These are phyloP conservation scores for Loxodes magnus DNA, from an alignment of 73 alveolate genomes.

Conservation along the genomic window DNA sequence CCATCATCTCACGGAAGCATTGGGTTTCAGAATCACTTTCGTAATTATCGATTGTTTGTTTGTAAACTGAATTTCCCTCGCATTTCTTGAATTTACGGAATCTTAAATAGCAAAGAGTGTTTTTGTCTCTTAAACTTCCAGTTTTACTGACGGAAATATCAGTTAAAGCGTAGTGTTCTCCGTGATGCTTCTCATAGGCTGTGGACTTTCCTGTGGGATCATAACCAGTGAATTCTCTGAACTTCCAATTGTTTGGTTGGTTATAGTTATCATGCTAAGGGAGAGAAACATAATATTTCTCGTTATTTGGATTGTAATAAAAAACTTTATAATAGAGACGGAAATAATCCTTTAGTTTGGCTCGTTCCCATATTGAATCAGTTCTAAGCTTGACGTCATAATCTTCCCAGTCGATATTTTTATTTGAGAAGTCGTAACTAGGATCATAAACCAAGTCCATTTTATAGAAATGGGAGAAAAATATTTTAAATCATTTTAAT, in stretches of 20 bases:
- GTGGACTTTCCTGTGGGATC: conserved; percentile 6
- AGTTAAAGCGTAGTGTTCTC: background rate
- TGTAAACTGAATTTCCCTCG: background rate
- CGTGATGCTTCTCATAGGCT: background rate
- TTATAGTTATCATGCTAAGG: conserved; percentile 5
- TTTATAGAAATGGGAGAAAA: too few relatives aligned
- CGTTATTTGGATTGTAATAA: conserved; percentile 23
- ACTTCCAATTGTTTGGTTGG: conserved; percentile 8
- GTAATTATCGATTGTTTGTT: background rate
- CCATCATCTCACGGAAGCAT: conserved; percentile 11
- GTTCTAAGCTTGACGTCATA: conserved; percentile 53
- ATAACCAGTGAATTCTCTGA: conserved; percentile 2
- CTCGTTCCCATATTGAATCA: conserved; percentile 62
- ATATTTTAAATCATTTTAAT: too few relatives aligned
- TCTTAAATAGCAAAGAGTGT: background rate
- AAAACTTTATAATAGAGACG: conserved; percentile 36
- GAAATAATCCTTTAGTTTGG: conserved; percentile 44
- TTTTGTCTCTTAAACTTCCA: conserved; percentile 9
- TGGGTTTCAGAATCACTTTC: background rate
- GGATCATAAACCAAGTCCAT: too few relatives aligned
- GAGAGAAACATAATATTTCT: conserved; percentile 14
- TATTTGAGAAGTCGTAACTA: conserved; percentile 48
- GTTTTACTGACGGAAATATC: background rate
- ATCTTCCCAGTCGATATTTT: conserved; percentile 43
- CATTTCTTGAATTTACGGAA: conserved; percentile 8